phyloP scores from a whole-genome alignment of 106 monocot species.

The Triglochin maritima region DNA sequence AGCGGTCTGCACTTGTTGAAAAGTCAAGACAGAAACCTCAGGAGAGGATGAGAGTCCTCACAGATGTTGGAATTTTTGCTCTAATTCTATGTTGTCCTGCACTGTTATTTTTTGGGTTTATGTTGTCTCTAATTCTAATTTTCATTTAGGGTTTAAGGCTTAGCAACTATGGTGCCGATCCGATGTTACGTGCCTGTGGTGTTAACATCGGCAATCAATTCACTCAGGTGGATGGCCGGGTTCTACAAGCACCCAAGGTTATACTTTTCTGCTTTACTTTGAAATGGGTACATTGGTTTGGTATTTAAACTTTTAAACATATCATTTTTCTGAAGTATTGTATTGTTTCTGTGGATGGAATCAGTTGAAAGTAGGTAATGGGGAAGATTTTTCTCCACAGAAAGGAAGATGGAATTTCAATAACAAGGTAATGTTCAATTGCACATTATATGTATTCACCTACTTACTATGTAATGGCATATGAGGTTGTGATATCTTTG shows the following conservation, averaged over 20 bases:
- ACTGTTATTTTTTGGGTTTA: background rate
- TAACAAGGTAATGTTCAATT: slow-evolving; percentile 47
- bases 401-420: slow-evolving; percentile 98
- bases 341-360: background rate
- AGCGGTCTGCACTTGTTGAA: slow-evolving; percentile 83
- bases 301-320: background rate
- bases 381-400: slow-evolving; percentile 58
- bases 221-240: slow-evolving; percentile 75
- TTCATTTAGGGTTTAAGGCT: slow-evolving; percentile 38
- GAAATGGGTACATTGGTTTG: background rate
- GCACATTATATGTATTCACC: background rate
- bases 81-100: background rate
- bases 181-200: slow-evolving; percentile 62
- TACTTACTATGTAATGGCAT: background rate
- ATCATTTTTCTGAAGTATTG: background rate
- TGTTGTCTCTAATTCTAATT: background rate
- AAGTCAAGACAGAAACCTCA: slow-evolving; percentile 94
- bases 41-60: slow-evolving; percentile 68
- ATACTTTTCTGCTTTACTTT: background rate
- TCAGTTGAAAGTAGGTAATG: slow-evolving; percentile 82
- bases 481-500: background rate
- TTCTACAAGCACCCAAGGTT: slow-evolving; percentile 74
- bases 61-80: slow-evolving; percentile 22
- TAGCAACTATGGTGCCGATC: slow-evolving; percentile 77
- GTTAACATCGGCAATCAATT: slow-evolving; percentile 49